Base-by-base conservation (phyloP, 495 filamentous ascomycete genomes). In the Aspergillus coremiiformis region DNA sequence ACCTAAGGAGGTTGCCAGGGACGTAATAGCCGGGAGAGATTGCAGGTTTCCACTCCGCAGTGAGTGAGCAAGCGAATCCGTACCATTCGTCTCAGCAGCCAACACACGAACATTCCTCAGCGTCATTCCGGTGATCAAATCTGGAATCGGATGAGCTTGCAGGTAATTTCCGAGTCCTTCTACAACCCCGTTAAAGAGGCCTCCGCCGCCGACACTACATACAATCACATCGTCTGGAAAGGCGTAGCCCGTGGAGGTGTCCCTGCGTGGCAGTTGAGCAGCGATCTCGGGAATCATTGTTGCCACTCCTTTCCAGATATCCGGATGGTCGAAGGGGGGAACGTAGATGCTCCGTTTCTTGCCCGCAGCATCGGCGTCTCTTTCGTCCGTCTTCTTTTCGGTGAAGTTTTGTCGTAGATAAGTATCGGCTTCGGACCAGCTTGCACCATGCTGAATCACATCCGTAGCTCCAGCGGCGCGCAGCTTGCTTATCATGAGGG, bases 181-280 rank as follows among this genome's bases (percentile, higher is more conserved):
- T 65, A 88, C 73, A 4, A 96, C 53, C 0, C 92, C 92, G 53
- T 81, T 84, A 30, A 95, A 78, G 44, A 97, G 67, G 0, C 92
- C 92, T 2, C 92, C 92, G 7, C 92, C 92, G 10, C 92, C 92
- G 37, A 95, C 89, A 52, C 76, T 85, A 61, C 87, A 91, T 11
- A 95, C 76, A 8, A 97, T 69, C 29, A 74, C 85, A 62, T 89
- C 84, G 9, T 85, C 66, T 8, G 56, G 64, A 17, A 68, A 53
- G 1, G 47, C 49, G 3, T 37, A 47, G 21, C 65, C 59, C 2
- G 46, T 33, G 2, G 24, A 39, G 0, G 47, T 54, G 9, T 57
- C 56, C 15, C 59, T 35, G 22, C 66, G 55, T 4, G 67, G 58
- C 55, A 86, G 61, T 58, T 89, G 83, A 21, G 57, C 51, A 11